These are phyloP conservation scores for Salvia rosmarinus DNA, from an alignment of 257 asterid species.

Conservation along the genomic window DNA sequence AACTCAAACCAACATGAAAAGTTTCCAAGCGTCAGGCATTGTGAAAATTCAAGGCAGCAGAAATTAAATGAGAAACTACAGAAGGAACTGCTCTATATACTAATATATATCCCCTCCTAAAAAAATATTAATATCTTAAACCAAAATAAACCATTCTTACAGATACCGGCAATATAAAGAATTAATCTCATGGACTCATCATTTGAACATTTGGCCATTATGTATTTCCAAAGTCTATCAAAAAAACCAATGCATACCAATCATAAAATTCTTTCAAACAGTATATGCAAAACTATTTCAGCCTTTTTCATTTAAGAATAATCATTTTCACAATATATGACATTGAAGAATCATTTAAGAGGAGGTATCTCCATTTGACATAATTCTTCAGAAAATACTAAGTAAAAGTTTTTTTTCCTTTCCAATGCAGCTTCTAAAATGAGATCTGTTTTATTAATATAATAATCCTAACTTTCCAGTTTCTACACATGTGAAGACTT, in stretches of 20 bases:
- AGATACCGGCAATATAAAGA: neutral
- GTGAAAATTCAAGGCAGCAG: slow-evolving; percentile 19
- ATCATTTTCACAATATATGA: neutral
- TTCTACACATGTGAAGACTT: neutral
- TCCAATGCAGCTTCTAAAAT: neutral
- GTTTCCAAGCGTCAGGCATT: slow-evolving; percentile 6
- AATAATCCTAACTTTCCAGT: neutral
- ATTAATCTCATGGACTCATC: neutral
- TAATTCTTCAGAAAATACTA: neutral
- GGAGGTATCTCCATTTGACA: neutral
- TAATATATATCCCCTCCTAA: neutral
- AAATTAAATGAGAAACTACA: slow-evolving; percentile 5
- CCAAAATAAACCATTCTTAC: neutral
- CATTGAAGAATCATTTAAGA: neutral
- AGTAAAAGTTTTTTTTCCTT: neutral
- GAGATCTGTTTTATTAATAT: neutral
- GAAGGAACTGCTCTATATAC: neutral
- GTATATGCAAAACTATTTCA: neutral
- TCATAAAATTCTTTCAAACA: neutral
- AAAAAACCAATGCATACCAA: neutral
- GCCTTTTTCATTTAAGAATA: neutral
- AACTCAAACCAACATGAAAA: slow-evolving; percentile 2
- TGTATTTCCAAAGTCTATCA: neutral
- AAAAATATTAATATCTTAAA: neutral
- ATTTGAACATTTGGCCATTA: neutral